These are phyloP conservation scores for Trypethelium eluteriae DNA, from an alignment of 495 filamentous ascomycete species.

Conservation along the genomic window DNA sequence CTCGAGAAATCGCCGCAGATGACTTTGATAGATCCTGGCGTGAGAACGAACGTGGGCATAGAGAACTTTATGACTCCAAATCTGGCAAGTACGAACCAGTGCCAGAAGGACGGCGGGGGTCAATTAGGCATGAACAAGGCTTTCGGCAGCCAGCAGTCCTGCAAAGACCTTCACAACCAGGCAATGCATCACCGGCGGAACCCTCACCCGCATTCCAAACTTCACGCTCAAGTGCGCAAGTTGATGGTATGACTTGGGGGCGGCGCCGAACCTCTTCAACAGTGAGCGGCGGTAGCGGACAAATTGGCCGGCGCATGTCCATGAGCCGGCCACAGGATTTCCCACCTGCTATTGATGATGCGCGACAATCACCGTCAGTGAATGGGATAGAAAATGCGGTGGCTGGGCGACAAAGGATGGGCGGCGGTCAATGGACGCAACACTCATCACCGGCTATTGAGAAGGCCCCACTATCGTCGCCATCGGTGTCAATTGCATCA, in stretches of 20 bases:
- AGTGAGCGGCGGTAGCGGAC: slow-evolving; percentile 83
- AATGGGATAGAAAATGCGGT: slow-evolving; percentile 29
- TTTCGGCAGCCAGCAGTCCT: slow-evolving; percentile 70
- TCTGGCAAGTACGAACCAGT: slow-evolving; percentile 93
- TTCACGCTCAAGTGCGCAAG: slow-evolving; percentile 54
- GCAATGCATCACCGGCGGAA: slow-evolving; percentile 67
- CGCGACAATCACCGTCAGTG: slow-evolving; percentile 44
- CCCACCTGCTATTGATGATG: slow-evolving; percentile 42
- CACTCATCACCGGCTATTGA: slow-evolving; percentile 5
- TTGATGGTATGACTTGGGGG: slow-evolving; percentile 59
- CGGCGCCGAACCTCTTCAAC: slow-evolving; percentile 87
- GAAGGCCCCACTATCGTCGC: slow-evolving; percentile 21
- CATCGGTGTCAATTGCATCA: slow-evolving; percentile 21
- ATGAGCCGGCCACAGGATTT: slow-evolving; percentile 43
- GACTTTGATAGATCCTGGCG: slow-evolving; percentile 86
- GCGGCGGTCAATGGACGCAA: not conserved
- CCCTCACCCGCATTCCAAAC: slow-evolving; percentile 89
- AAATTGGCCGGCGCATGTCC: slow-evolving; percentile 52
- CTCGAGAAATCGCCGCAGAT: slow-evolving; percentile 87
- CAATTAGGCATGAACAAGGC: slow-evolving; percentile 57
- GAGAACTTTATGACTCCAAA: slow-evolving; percentile 86
- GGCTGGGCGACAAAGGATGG: slow-evolving; percentile 15
- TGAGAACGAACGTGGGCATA: slow-evolving; percentile 55
- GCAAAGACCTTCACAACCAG: slow-evolving; percentile 56
- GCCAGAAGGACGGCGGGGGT: slow-evolving; percentile 59